These are phyloP conservation scores for Podaxis pistillaris DNA, from an alignment of 768 basidiomycete species.

Conservation along the genomic window DNA sequence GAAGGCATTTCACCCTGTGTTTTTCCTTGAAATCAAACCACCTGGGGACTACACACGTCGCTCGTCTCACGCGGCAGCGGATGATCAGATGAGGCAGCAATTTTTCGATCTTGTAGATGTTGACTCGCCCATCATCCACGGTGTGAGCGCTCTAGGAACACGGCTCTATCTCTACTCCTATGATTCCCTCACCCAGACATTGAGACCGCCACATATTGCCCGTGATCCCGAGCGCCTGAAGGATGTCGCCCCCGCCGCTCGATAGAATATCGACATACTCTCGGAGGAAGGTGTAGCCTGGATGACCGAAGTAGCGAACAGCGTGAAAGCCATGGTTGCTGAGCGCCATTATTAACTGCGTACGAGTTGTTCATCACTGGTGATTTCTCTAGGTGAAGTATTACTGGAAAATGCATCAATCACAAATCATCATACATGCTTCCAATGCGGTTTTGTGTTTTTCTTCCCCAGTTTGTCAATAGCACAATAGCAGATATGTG, in stretches of 20 bases:
- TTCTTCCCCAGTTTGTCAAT: too few species aligned
- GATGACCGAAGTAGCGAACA: conserved; percentile 17
- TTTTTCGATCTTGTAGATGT: conserved; percentile 20
- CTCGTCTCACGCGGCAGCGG: conserved; percentile 21
- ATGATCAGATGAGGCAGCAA: conserved; percentile 25
- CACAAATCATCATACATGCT: too few species aligned
- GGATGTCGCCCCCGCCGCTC: conserved; percentile 17
- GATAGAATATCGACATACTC: conserved; percentile 26
- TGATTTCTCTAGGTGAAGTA: too few species aligned
- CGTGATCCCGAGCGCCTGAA: not conserved
- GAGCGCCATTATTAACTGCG: too few species aligned
- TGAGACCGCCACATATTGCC: conserved; percentile 19
- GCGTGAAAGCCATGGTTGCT: conserved; percentile 19
- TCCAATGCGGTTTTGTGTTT: too few species aligned
- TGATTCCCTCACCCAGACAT: conserved; percentile 10
- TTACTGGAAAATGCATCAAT: too few species aligned
- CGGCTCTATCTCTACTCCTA: conserved; percentile 25
- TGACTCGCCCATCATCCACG: conserved; percentile 21
- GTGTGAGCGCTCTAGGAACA: conserved; percentile 26
- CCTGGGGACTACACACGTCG: conserved; percentile 11
- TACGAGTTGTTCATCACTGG: too few species aligned
- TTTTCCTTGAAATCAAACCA: conserved; percentile 28
- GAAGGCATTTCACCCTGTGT: conserved; percentile 21
- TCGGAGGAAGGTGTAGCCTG: conserved; percentile 16
- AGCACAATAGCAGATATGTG: too few species aligned